Conservation (phyloP, 2,329 filamentous ascomycete species). For the Venturia asperata region DNA sequence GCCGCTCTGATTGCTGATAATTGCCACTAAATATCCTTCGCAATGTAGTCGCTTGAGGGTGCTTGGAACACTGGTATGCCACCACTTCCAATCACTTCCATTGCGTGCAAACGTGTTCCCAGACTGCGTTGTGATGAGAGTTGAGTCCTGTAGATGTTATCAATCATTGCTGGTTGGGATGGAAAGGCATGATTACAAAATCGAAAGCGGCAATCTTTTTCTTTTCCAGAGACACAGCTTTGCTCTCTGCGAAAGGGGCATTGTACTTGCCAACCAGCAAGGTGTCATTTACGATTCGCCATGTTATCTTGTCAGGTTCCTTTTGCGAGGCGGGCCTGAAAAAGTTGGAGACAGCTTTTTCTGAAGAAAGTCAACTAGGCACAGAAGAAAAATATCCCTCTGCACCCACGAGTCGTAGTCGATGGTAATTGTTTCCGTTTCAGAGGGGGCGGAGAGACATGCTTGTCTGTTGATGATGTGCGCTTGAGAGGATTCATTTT, state of each 20-base stretch:
- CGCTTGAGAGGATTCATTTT: slow-evolving; percentile 15
- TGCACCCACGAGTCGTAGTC: slow-evolving; percentile 2
- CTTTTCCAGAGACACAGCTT: slow-evolving; percentile 19
- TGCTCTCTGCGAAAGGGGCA: slow-evolving; percentile 30
- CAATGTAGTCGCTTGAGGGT: slow-evolving; percentile 61
- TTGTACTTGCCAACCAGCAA: slow-evolving; percentile 70
- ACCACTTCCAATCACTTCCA: slow-evolving; percentile 89
- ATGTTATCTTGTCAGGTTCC: slow-evolving; percentile 64
- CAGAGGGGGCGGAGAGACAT: slow-evolving; percentile 15
- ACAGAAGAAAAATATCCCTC: neutral
- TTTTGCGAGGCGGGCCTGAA: slow-evolving; percentile 85
- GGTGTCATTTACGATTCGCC: slow-evolving; percentile 60
- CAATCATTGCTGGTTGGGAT: neutral
- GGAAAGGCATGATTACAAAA: slow-evolving; percentile 26
- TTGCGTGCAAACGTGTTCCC: slow-evolving; percentile 69
- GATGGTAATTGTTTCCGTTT: slow-evolving; percentile 15
- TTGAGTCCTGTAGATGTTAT: slow-evolving; percentile 60
- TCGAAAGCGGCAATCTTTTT: slow-evolving; percentile 57
- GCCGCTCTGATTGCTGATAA: slow-evolving; percentile 85
- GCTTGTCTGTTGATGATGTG: neutral
- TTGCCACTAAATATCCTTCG: slow-evolving; percentile 64
- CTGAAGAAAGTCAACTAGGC: slow-evolving; percentile 35
- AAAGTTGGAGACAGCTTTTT: slow-evolving; percentile 68
- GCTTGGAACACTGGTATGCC: slow-evolving; percentile 63
- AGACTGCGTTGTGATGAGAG: slow-evolving; percentile 70